Conservation (phyloP, 2,329 filamentous ascomycete genomes). For the Trichoderma koningiopsis region DNA sequence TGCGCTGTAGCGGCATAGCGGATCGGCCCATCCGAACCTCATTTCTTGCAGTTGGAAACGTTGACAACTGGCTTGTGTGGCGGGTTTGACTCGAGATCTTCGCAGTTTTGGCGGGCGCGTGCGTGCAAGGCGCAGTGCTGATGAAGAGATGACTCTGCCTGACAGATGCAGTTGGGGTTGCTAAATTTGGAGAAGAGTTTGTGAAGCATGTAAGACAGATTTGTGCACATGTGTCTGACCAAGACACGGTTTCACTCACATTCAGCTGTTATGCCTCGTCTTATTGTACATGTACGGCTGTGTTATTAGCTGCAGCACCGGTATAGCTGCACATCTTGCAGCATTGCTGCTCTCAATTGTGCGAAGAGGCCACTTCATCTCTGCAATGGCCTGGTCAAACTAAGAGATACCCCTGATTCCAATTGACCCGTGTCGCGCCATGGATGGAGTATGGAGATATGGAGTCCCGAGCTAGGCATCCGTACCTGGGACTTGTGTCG, state of each 20-base stretch:
- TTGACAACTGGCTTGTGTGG: background rate
- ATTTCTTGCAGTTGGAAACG: conserved; percentile 2
- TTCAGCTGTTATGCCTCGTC: background rate
- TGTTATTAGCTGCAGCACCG: background rate
- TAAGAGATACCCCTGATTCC: conserved; percentile 20
- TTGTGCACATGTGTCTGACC: background rate
- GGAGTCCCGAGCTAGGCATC: conserved; percentile 1
- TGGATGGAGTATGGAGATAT: conserved; percentile 15
- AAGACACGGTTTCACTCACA: background rate
- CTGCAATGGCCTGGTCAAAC: background rate
- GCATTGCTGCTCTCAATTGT: background rate
- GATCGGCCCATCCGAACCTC: conserved; percentile 22
- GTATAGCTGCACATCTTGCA: too few relatives aligned
- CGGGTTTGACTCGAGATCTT: background rate
- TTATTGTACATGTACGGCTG: background rate
- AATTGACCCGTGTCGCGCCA: conserved; percentile 25
- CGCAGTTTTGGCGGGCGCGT: too few relatives aligned
- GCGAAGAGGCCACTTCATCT: conserved; percentile 15
- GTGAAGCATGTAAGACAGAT: background rate
- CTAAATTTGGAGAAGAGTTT: background rate
- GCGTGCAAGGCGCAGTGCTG: background rate
- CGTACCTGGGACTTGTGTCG: conserved; percentile 3
- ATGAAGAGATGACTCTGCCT: background rate
- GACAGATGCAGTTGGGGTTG: background rate
- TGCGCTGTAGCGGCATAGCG: background rate